phyloP scores from a whole-genome alignment of 768 basidiomycete genomes.

The Agaricus blazei region DNA sequence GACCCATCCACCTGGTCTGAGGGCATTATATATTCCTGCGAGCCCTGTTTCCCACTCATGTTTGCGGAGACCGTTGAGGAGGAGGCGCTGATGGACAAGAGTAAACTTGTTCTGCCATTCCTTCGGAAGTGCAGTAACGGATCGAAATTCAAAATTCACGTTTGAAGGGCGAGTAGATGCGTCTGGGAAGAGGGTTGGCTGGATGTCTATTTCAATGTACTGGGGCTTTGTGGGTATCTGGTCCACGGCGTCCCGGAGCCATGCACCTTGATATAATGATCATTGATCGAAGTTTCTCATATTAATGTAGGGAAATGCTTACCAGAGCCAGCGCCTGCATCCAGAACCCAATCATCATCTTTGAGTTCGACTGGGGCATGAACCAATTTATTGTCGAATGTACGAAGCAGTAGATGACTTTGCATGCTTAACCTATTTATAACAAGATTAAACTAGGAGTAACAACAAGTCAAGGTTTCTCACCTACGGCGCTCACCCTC shows the following conservation, averaged over 20 bases:
- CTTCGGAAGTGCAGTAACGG: not conserved
- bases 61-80: not conserved
- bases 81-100: conserved; percentile 7
- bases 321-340: no score
- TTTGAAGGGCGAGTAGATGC: not conserved
- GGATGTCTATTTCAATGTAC: conserved; percentile 2
- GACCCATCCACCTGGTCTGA: conserved; percentile 3
- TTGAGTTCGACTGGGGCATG: not conserved
- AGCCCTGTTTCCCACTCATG: conserved; percentile 5
- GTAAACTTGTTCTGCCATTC: conserved; percentile 7
- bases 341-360: no score
- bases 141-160: not conserved
- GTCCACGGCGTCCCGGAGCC: not conserved
- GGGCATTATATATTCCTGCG: not conserved
- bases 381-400: not conserved
- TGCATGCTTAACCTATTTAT: not conserved
- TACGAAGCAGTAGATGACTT: not conserved
- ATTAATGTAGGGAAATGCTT: no score
- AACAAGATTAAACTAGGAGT: not conserved
- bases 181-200: conserved; percentile 2
- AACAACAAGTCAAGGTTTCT: not conserved
- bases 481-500: conserved; percentile 3
- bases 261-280: not conserved
- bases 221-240: not conserved
- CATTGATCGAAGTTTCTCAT: no score